phyloP scores from a whole-genome alignment of 2,329 filamentous ascomycete species.

The Colletotrichum liaoningense region DNA sequence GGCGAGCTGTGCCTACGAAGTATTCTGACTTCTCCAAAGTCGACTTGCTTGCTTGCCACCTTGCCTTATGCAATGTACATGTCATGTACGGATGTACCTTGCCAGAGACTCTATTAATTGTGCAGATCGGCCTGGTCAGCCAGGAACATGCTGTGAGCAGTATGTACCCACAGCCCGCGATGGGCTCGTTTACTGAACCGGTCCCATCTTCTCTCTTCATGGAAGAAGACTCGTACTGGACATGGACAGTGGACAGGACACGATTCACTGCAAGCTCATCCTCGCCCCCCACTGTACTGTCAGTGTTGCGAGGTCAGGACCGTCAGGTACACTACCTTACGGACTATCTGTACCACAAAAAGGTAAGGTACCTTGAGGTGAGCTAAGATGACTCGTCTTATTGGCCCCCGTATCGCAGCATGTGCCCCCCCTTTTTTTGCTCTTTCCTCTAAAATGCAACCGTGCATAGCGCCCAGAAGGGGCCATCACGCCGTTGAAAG shows the following conservation, averaged over 20 bases:
- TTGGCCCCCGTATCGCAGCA: conserved; percentile 12
- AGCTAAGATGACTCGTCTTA: conserved; percentile 28
- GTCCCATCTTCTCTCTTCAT: background rate
- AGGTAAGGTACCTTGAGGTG: background rate
- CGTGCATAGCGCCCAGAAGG: conserved; percentile 27
- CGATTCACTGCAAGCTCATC: conserved; percentile 19
- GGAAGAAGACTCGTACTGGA: too few relatives aligned
- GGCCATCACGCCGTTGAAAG: conserved; percentile 34
- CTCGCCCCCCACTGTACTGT: conserved; percentile 26
- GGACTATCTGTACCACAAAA: too few relatives aligned
- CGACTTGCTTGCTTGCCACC: background rate
- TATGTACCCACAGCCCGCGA: conserved; percentile 9
- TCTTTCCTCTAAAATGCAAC: conserved; percentile 13
- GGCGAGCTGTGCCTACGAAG: background rate
- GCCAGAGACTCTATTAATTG: conserved; percentile 22
- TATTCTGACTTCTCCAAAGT: background rate
- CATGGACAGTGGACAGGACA: background rate
- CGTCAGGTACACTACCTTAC: too few relatives aligned
- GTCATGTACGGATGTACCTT: conserved; percentile 17
- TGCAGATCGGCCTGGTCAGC: conserved; percentile 28
- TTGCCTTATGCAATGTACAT: background rate
- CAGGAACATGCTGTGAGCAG: conserved; percentile 19
- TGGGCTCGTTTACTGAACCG: background rate
- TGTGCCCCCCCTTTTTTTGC: conserved; percentile 5
- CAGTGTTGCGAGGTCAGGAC: background rate